phyloP scores from a whole-genome alignment of 2,329 filamentous ascomycete species.

The Aspergillus nomiae region DNA sequence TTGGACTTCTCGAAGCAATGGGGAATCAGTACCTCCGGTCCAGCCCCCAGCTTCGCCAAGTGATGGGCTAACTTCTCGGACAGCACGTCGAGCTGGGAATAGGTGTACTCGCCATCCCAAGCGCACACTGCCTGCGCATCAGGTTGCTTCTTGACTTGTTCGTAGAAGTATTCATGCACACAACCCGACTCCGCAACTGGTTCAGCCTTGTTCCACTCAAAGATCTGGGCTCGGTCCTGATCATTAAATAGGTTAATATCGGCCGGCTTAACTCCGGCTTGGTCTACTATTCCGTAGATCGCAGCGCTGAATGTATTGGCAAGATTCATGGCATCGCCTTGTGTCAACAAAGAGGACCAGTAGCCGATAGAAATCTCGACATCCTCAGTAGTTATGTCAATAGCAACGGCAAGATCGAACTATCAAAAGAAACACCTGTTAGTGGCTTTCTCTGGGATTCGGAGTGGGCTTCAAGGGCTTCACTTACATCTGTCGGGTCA shows the following conservation, averaged over 20 bases:
- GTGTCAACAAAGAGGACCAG: not conserved
- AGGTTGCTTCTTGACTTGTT: not conserved
- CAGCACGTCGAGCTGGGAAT: not conserved
- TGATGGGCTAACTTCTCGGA: not conserved
- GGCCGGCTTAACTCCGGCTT: not conserved
- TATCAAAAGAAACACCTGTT: not conserved
- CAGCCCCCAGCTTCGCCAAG: conserved; percentile 17
- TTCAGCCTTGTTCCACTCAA: not conserved
- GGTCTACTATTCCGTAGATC: not conserved
- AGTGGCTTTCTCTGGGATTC: not conserved
- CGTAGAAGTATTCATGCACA: conserved; percentile 1
- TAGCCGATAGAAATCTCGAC: not conserved
- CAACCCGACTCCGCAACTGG: not conserved
- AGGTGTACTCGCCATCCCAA: conserved; percentile 6
- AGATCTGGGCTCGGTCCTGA: not conserved
- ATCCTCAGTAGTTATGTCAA: not conserved
- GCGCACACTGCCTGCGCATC: conserved; percentile 1
- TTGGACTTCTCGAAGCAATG: conserved; percentile 11
- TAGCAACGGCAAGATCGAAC: not conserved
- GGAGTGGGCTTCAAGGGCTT: not conserved
- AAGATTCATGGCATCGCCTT: not conserved
- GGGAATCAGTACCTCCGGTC: conserved; percentile 14
- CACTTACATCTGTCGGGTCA: conserved; percentile 1
- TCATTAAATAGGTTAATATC: not conserved
- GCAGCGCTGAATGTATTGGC: not conserved